Conservation (phyloP, 352 stramenopile species). For the Elongisporangium prolatum region DNA sequence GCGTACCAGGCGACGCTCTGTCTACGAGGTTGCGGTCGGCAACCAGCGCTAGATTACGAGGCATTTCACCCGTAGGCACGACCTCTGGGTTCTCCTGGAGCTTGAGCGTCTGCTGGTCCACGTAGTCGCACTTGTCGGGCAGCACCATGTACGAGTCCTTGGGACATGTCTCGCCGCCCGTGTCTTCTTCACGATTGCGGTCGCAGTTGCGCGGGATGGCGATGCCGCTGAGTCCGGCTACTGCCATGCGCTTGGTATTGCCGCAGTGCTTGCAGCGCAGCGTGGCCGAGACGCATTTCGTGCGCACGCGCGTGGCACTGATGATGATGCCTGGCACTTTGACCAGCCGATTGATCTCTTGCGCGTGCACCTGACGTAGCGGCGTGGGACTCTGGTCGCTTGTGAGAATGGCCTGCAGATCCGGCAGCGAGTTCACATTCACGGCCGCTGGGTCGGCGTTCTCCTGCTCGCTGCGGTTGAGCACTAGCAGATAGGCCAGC, state of each 20-base stretch:
- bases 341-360: slow-evolving; percentile 88
- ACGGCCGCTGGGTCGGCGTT: slow-evolving; percentile 15
- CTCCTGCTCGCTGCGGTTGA: slow-evolving; percentile 34
- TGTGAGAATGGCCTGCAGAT: slow-evolving; percentile 79
- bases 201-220: slow-evolving; percentile 84
- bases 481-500: slow-evolving; percentile 56
- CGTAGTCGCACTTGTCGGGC: slow-evolving; percentile 93
- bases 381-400: slow-evolving; percentile 70
- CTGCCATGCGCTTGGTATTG: slow-evolving; percentile 60
- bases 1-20: slow-evolving; percentile 92
- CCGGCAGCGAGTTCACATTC: slow-evolving; percentile 40
- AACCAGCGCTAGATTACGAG: slow-evolving; percentile 92
- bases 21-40: slow-evolving; percentile 96
- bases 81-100: slow-evolving; percentile 95
- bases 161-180: slow-evolving; percentile 51
- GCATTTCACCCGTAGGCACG: slow-evolving; percentile 98
- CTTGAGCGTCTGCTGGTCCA: slow-evolving; percentile 99
- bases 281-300: slow-evolving; percentile 89
- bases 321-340: slow-evolving; percentile 97
- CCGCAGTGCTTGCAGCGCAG: slow-evolving; percentile 90
- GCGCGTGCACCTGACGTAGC: slow-evolving; percentile 80
- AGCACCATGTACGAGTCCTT: slow-evolving; percentile 93
- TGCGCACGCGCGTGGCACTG: slow-evolving; percentile 90
- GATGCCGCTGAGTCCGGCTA: slow-evolving; percentile 66
- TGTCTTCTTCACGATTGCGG: slow-evolving; percentile 52